A percentile compares a stretch with the other conserved stretches of the same genome.
Evolutionary conservation across 1,284 basidiomycete genomes (phyloP).

Genomic region (Thecaphora thlaspeos): DNA sequence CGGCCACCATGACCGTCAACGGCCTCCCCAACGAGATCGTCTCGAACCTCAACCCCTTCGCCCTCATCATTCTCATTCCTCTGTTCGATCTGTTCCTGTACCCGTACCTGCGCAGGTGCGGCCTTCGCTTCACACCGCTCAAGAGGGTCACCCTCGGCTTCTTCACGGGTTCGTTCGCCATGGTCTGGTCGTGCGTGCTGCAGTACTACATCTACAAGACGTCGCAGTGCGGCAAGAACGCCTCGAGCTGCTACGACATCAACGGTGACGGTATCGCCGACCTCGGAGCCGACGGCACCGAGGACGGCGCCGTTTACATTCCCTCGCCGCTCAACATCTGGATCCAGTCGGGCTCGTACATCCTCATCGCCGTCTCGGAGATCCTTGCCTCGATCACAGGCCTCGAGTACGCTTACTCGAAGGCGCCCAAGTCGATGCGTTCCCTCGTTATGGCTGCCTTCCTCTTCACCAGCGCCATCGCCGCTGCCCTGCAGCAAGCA

Average conservation of each 20-base stretch:
- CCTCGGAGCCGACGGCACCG: conserved; percentile 15
- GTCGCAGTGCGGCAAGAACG: conserved; percentile 63
- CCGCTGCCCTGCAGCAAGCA: conserved; percentile 62
- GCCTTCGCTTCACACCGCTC: conserved; percentile 66
- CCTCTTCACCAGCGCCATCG: conserved; percentile 71
- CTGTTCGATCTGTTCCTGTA: conserved; percentile 65
- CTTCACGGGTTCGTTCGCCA: conserved; percentile 61
- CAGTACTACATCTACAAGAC: conserved; percentile 62
- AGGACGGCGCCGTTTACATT: conserved; percentile 9
- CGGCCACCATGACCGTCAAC: conserved; percentile 63
- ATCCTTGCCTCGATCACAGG: conserved; percentile 80
- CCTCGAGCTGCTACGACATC: conserved; percentile 53
- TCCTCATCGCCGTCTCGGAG: conserved; percentile 62
- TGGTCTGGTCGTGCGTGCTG: conserved; percentile 68
- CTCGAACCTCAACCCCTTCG: conserved; percentile 74
- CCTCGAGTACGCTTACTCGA: conserved; percentile 83
- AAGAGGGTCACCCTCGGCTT: conserved; percentile 74
- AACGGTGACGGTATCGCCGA: conserved; percentile 32
- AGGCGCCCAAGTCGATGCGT: conserved; percentile 59
- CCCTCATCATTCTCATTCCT: conserved; percentile 60
- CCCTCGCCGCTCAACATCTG: conserved; percentile 50
- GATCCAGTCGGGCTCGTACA: conserved; percentile 60
- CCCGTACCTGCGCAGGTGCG: conserved; percentile 68
- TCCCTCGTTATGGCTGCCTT: conserved; percentile 58
- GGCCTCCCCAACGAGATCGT: conserved; percentile 76